phyloP scores from a whole-genome alignment of 1,284 basidiomycete species.

The Sporisorium scitamineum region DNA sequence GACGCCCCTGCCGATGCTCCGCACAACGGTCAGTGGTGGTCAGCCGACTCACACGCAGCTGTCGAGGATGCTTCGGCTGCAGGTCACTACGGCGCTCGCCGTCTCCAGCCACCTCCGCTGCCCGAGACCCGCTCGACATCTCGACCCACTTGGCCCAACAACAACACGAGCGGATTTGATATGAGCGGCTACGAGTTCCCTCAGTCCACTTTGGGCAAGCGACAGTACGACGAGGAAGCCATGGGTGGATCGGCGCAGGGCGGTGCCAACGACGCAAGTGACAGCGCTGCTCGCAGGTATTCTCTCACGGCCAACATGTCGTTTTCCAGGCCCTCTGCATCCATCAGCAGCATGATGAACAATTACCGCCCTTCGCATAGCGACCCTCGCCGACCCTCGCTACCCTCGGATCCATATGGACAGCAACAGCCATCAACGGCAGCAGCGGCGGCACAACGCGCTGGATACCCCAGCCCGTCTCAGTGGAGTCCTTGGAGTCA shows the following conservation, averaged over 20 bases:
- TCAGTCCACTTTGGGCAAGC: conserved; percentile 42
- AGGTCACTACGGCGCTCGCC: conserved; percentile 31
- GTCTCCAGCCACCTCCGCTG: conserved; percentile 43
- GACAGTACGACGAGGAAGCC: conserved; percentile 42
- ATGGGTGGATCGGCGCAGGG: conserved; percentile 9
- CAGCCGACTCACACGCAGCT: conserved; percentile 13
- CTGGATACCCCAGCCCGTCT: conserved; percentile 16
- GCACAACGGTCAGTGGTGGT: conserved; percentile 33
- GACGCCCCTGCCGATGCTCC: conserved; percentile 22
- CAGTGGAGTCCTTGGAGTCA: conserved; percentile 39
- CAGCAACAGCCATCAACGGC: conserved; percentile 13
- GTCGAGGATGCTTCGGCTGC: conserved; percentile 19
- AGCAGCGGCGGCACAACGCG: conserved; percentile 15
- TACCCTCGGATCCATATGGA: conserved; percentile 37
- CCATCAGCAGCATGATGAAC: conserved; percentile 46
- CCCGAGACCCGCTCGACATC: conserved; percentile 37
- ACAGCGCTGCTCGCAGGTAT: conserved; percentile 35
- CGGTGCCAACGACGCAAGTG: conserved; percentile 14
- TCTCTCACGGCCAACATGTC: conserved; percentile 44
- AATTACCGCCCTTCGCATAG: conserved; percentile 33
- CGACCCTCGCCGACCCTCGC: conserved; percentile 43
- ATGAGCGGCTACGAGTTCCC: conserved; percentile 48
- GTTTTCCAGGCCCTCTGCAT: conserved; percentile 43
- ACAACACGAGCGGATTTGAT: conserved; percentile 39
- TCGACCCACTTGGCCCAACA: conserved; percentile 32